These are phyloP conservation scores for Hordeum pubiflorum DNA, from an alignment of 202 grass and related monocot genomes.

Conservation along the genomic window DNA sequence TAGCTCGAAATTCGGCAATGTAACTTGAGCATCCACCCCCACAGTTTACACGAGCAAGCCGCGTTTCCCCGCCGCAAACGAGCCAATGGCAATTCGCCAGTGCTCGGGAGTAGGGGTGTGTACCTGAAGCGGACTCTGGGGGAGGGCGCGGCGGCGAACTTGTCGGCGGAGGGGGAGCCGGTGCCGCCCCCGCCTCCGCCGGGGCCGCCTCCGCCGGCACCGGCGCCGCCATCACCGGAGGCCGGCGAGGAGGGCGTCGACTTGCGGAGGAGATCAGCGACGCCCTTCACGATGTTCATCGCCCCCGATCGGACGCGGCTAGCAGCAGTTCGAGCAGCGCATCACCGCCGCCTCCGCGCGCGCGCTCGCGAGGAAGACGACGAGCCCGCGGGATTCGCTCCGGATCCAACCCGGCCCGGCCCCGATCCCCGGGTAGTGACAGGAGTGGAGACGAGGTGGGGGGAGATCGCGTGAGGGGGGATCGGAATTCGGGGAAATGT, in stretches of 20 bases:
- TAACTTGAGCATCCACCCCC: not conserved
- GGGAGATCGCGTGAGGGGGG: conserved; percentile 23
- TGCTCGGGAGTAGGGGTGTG: not conserved
- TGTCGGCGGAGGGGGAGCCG: conserved; percentile 13
- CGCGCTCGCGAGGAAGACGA: not conserved
- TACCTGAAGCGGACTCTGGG: conserved; percentile 57
- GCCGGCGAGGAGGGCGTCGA: conserved; percentile 36
- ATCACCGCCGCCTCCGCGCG: conserved; percentile 22
- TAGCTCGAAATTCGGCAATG: conserved; percentile 10
- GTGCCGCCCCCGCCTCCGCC: conserved; percentile 1
- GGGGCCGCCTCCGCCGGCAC: not conserved
- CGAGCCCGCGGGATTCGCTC: not conserved
- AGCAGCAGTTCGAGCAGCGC: conserved; percentile 30
- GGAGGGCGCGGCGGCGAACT: conserved; percentile 33
- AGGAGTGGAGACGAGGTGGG: conserved; percentile 15
- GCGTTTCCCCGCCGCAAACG: conserved; percentile 5
- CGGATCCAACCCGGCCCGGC: conserved; percentile 13
- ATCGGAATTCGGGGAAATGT: conserved; percentile 16
- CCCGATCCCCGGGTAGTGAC: conserved; percentile 24
- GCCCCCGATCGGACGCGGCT: conserved; percentile 35
- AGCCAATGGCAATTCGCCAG: not conserved
- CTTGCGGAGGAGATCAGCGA: conserved; percentile 79
- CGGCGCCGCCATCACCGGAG: not conserved
- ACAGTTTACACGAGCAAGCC: conserved; percentile 8
- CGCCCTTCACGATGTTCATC: conserved; percentile 85